Base-by-base conservation (phyloP, 148 eudicot genomes). In the Cornus suecica region DNA sequence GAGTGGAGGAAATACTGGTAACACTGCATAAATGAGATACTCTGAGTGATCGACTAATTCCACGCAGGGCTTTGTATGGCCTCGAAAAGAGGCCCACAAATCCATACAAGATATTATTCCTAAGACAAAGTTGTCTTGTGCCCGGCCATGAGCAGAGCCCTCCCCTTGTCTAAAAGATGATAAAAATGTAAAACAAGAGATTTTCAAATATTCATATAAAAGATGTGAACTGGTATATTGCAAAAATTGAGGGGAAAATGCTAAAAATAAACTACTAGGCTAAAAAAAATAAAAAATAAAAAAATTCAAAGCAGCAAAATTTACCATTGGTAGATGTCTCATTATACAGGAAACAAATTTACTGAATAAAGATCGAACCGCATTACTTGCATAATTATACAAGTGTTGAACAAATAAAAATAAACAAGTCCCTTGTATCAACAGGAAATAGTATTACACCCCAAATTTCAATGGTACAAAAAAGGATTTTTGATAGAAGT, bases 51-150 rank as follows among this genome's bases (percentile, higher is more conserved):
- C 88, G 88, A 73, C 93, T 84, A 73, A 83, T 90, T 71, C 88
- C 91, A 45, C 90, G 97, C 81, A 88, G 67, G 64, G 92, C 86
- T 80, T 89, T 93, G 74, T 84, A 84, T 61, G 98, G 98, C 66
- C 89, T 66, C 0, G 92, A 86, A 68, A 93, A 79, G 66, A 89
- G 86, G 62, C 86, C 84, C 87, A 87, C 76, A 69, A 93, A 85
- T 72, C 96, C 96, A 75, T 84, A 93, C 73, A 93, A 72, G 16
- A 93, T 83, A 77, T 84, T 84, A 76, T 93, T 93, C 63, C 93
- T 79, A 10, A 93, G 66, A 82, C 93, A 85, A 76, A 91, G 83
- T 82, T 93, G 96, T 77, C 96, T 85, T 72, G 76, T 71, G 68
- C 98, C 93, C 0, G 94, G 91, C 90, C 93, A 90, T 61, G 81